Percentiles rank a stretch among this genome's conserved stretches.
Evolutionary conservation across 1,284 basidiomycete genomes (phyloP).

Genomic region (Hypsizygus ulmarius): DNA sequence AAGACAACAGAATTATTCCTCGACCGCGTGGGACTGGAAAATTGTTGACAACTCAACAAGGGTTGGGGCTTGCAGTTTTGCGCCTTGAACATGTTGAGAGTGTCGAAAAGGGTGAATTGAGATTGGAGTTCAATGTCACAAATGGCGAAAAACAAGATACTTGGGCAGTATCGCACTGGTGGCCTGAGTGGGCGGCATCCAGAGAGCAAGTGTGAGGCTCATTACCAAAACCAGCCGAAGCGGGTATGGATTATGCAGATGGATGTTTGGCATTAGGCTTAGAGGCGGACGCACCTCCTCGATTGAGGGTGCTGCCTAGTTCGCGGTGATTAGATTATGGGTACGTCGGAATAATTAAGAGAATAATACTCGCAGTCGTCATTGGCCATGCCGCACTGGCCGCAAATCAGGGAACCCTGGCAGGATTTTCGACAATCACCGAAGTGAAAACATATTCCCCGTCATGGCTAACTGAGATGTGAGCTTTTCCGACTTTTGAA

Average conservation of each 20-base stretch:
- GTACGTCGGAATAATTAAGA: too few species aligned
- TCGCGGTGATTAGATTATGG: too few species aligned
- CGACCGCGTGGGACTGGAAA: conserved; percentile 67
- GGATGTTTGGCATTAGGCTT: too few species aligned
- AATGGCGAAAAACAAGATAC: conserved; percentile 23
- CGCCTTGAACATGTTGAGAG: conserved; percentile 60
- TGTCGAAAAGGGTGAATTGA: conserved; percentile 38
- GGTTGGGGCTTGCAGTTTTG: conserved; percentile 67
- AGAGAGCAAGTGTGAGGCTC: conserved; percentile 11
- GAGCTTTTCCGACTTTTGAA: conserved; percentile 37
- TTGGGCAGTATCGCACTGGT: conserved; percentile 54
- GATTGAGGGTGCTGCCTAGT: too few species aligned
- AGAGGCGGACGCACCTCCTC: too few species aligned
- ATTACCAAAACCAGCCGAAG: neutral
- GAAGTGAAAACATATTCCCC: conserved; percentile 79
- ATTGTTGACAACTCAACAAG: conserved; percentile 54
- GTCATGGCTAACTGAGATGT: conserved; percentile 81
- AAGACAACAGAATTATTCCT: conserved; percentile 27
- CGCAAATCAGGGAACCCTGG: neutral
- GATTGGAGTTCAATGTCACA: conserved; percentile 37
- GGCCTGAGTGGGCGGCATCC: conserved; percentile 53
- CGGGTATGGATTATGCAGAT: conserved; percentile 1
- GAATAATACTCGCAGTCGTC: too few species aligned
- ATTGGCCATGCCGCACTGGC: too few species aligned
- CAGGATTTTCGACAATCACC: conserved; percentile 58